These are phyloP conservation scores for Penicillium glabrum DNA, from an alignment of 2,329 filamentous ascomycete species.

Conservation along the genomic window DNA sequence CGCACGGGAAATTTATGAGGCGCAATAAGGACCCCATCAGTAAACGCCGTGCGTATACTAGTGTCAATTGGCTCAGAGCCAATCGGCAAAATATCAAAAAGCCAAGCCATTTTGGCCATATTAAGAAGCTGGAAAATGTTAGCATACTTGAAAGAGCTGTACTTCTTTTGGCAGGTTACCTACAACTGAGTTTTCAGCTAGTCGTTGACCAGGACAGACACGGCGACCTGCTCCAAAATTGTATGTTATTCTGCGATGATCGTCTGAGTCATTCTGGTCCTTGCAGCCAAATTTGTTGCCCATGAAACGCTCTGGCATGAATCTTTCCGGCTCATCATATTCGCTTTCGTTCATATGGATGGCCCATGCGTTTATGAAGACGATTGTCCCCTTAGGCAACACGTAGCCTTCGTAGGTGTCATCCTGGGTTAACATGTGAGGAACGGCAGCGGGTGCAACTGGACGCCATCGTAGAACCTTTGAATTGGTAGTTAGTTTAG, in stretches of 20 bases:
- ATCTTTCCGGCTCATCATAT: slow-evolving; percentile 13
- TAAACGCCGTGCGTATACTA: not conserved
- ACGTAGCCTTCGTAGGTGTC: too few species aligned
- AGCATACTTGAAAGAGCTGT: not conserved
- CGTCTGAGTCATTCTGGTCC: not conserved
- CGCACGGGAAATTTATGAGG: not conserved
- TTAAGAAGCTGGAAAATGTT: not conserved
- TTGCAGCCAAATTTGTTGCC: not conserved
- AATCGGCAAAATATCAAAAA: not conserved
- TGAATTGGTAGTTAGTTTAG: too few species aligned
- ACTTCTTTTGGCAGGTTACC: not conserved
- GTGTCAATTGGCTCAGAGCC: not conserved
- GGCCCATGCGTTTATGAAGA: slow-evolving; percentile 7
- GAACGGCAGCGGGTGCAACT: too few species aligned
- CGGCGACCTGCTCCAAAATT: not conserved
- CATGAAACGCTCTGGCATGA: slow-evolving; percentile 20
- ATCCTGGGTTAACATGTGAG: too few species aligned
- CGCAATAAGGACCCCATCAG: not conserved
- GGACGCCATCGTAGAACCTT: too few species aligned
- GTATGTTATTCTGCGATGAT: not conserved
- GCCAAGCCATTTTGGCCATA: slow-evolving; percentile 1
- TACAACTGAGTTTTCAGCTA: slow-evolving; percentile 2
- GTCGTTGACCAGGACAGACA: not conserved
- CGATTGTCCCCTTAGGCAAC: too few species aligned
- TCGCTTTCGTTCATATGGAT: slow-evolving; percentile 20